Conservation (phyloP, 306 rosid species). For the Carpinus viminea region DNA sequence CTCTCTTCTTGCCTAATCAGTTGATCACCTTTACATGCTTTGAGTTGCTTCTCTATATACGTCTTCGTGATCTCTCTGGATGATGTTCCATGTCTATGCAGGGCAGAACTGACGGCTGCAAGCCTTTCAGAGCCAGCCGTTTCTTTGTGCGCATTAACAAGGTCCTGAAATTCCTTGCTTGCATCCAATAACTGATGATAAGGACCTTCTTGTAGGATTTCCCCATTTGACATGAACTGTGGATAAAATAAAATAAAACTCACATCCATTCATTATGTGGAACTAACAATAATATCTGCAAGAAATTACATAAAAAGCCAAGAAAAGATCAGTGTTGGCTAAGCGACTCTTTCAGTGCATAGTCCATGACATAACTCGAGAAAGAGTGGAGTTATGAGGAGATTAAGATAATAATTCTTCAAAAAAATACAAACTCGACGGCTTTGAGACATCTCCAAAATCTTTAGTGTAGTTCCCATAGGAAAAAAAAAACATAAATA, state of each 20-base stretch:
- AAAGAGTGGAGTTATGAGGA: no score
- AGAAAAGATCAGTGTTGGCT: background rate
- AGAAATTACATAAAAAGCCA: no score
- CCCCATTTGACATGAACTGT: conserved; percentile 60
- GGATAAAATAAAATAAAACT: background rate
- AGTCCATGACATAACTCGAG: no score
- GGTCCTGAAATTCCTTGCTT: conserved; percentile 53
- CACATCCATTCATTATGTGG: no score
- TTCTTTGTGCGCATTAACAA: conserved; percentile 57
- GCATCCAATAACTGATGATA: conserved; percentile 40
- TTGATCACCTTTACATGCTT: conserved; percentile 31
- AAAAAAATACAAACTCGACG: no score
- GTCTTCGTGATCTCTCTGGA: conserved; percentile 21
- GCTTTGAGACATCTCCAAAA: no score
- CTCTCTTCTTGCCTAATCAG: conserved; percentile 56
- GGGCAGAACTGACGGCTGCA: background rate
- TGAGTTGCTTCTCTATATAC: conserved; percentile 5
- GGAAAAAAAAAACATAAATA: no score
- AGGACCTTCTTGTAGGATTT: conserved; percentile 43
- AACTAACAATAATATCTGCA: background rate
- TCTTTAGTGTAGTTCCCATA: no score
- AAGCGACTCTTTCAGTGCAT: no score
- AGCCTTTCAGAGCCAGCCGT: conserved; percentile 36
- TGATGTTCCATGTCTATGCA: conserved; percentile 12
- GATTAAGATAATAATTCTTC: no score